Evolutionary conservation across 345 rosid species (phyloP), one percentile per base, ranked within the genome.

Genomic region (Eucalyptus pauciflora): DNA sequence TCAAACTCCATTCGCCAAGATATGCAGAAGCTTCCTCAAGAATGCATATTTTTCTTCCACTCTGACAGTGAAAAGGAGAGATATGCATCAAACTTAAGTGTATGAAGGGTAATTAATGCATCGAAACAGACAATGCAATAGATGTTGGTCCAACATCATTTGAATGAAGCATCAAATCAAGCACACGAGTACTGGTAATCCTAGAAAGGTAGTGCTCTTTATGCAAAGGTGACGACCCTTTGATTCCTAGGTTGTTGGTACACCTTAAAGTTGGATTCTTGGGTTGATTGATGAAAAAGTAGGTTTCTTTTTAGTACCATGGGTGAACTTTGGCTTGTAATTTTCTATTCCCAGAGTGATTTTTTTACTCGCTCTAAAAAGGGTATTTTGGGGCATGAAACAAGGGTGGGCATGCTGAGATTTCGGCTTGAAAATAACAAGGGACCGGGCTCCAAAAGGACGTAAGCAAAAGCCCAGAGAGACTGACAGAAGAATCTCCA

Each of bases 401-500:
- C 45, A 48, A n/a, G 64, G 89, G 58, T 83, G 88, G 90, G 89
- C 88, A 90, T 88, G 89, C 91, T 91, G 92, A 90, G 83, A 90
- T 91, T 90, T 93, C 93, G 92, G 86, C 56, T 92, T 92, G 89
- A 91, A 90, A 90, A 91, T 90, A 90, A 87, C 5, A 90, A 89
- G 93, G 93, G 95, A 92, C 93, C 91, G 88, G 90, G 86, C 91
- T 86, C 86, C 85, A 50, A 50, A 45, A 87, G 91, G 89, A 91
- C 93, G 91, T 90, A 93, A 90, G 94, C 93, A 91, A 90, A 91
- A 92, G 92, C 89, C 91, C 76, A 92, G 43, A 86, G 83, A 89
- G 88, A 93, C 92, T 92, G 95, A 90, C 95, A 94, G 91, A 95
- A 94, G 94, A 95, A 94, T 94, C 94, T 95, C 92, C 93, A 91